phyloP scores from a whole-genome alignment of 1,284 basidiomycete species.

The Cystobasidium pallidum region DNA sequence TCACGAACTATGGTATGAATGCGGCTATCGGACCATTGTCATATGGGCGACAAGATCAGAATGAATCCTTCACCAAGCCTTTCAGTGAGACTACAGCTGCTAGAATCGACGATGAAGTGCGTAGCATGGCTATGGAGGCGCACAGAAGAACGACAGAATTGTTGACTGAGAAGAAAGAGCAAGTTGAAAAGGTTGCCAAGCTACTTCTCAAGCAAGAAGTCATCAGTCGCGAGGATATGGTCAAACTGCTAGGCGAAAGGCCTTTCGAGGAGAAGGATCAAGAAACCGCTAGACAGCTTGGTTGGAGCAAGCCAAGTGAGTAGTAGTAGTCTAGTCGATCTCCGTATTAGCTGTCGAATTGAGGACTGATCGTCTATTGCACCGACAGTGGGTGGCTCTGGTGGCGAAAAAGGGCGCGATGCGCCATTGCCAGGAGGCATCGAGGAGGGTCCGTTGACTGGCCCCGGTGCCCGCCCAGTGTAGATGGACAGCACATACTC shows the following conservation, averaged over 20 bases:
- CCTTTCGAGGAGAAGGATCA: conserved; percentile 65
- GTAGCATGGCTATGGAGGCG: conserved; percentile 90
- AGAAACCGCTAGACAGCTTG: conserved; percentile 23
- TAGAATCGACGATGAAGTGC: conserved; percentile 83
- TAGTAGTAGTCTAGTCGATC: too few species aligned
- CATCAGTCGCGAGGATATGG: conserved; percentile 89
- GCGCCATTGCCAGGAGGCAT: conserved; percentile 42
- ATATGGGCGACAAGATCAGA: conserved; percentile 74
- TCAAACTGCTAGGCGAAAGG: conserved; percentile 76
- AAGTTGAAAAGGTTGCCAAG: conserved; percentile 93
- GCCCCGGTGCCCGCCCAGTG: conserved; percentile 7
- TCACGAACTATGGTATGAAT: conserved; percentile 82
- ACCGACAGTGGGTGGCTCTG: conserved; percentile 16
- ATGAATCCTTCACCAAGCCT: conserved; percentile 92
- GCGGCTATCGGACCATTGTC: conserved; percentile 90
- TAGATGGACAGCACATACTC: neutral
- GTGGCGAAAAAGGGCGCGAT: conserved; percentile 34
- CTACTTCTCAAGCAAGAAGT: conserved; percentile 91
- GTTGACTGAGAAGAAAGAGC: conserved; percentile 76
- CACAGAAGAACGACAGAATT: conserved; percentile 83
- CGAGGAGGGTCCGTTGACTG: conserved; percentile 32
- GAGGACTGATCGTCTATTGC: too few species aligned
- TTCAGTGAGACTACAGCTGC: conserved; percentile 97
- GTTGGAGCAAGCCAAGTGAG: conserved; percentile 35
- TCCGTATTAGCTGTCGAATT: too few species aligned